Evolutionary conservation across 139 green algal genomes (phyloP), one percentile per base, ranked within the genome.

Genomic region (Chlorella sp.): DNA sequence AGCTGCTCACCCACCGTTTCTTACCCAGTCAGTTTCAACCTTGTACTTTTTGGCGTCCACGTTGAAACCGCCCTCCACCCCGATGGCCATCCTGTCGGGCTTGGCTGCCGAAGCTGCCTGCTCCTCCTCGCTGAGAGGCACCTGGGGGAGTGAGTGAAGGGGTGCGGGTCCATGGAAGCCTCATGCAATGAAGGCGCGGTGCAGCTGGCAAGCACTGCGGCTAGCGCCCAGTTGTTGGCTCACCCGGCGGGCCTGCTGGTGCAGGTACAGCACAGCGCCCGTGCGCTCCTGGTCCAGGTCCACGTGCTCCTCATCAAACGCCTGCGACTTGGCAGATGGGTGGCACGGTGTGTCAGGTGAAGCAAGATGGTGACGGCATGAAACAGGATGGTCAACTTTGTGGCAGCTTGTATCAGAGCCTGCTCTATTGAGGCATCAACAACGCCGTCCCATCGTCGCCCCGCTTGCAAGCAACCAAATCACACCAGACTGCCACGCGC

Each of bases 261-360:
- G 92, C 70, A 99, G 87, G 91, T 98, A 99, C 32, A 99, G 90
- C 0, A 65, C 83, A 32, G 90, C 87, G 25, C 91, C 89, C 15
- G 91, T 94, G 23, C 92, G 92, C 64, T 91, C 34, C 65, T 93
- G 87, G 84, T 99, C 96, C 57, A 98, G 81, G 3, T 75, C 70
- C 28, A 98, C 78, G 74, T 91, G 96, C 0, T 95, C 88, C 51
- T 90, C 63, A 9, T 94, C 91, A 85, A 96, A 98, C 1, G 91
- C 93, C 87, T 97, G 83, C 70, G 20, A 69, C 2, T 20, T 2
- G 9, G 2, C 26, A 32, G 60, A n/a, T 67, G 21, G 30, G 20
- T 12, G 60, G 23, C 23, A 30, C n/a, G 60, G 60, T n/a, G n/a
- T n/a, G n/a, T n/a, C n/a, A n/a, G n/a, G n/a, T n/a, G n/a, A n/a